These are phyloP conservation scores for Phytopythium cucurbitacearum DNA, from an alignment of 352 stramenopile genomes.

Conservation along the genomic window DNA sequence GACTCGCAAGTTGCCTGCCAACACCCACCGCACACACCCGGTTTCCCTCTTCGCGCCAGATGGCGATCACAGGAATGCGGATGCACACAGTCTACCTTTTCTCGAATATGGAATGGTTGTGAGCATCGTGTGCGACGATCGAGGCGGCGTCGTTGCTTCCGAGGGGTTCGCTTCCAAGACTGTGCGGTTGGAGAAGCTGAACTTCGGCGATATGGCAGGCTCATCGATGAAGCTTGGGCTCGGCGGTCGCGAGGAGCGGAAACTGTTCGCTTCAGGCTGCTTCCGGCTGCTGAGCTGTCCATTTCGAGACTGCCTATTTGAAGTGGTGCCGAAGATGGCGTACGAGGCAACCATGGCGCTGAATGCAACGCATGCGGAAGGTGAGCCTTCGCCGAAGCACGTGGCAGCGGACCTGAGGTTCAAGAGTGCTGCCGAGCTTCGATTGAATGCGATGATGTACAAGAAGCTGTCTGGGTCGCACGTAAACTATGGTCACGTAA, in stretches of 20 bases:
- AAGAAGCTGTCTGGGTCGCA: slow-evolving; percentile 53
- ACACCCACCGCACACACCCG: slow-evolving; percentile 23
- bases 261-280: slow-evolving; percentile 26
- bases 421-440: slow-evolving; percentile 59
- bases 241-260: slow-evolving; percentile 35
- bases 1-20: slow-evolving; percentile 33
- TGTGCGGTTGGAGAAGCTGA: slow-evolving; percentile 53
- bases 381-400: background rate
- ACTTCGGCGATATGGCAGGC: slow-evolving; percentile 17
- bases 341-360: slow-evolving; percentile 59
- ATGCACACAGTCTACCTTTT: slow-evolving; percentile 33
- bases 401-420: slow-evolving; percentile 30
- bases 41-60: slow-evolving; percentile 24
- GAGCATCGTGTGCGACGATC: slow-evolving; percentile 55
- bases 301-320: slow-evolving; percentile 67
- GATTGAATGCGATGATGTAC: slow-evolving; percentile 71
- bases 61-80: slow-evolving; percentile 18
- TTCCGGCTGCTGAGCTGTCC: slow-evolving; percentile 42
- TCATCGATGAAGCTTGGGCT: slow-evolving; percentile 35
- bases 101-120: slow-evolving; percentile 73
- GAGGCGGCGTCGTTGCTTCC: slow-evolving; percentile 40
- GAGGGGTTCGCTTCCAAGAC: slow-evolving; percentile 55
- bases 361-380: slow-evolving; percentile 7
- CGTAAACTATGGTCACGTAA: slow-evolving; percentile 66
- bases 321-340: slow-evolving; percentile 70